These are phyloP conservation scores for Xylaria castorea DNA, from an alignment of 495 filamentous ascomycete genomes.

Conservation along the genomic window DNA sequence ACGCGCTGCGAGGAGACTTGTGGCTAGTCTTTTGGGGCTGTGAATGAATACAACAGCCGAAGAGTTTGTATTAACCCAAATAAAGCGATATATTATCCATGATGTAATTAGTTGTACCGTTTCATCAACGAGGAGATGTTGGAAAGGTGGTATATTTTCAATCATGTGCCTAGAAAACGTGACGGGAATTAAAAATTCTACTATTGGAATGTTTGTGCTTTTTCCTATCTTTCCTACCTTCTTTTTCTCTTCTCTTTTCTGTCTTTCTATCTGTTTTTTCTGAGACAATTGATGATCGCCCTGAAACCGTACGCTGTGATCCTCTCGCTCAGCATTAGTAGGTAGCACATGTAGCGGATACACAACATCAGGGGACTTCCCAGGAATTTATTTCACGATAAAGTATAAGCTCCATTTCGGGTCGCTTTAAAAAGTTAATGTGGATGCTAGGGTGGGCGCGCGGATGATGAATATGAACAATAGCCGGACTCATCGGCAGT, in stretches of 20 bases:
- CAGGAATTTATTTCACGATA: neutral
- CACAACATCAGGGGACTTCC: neutral
- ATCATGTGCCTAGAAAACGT: neutral
- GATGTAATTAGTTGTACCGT: neutral
- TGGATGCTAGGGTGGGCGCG: conserved; percentile 8
- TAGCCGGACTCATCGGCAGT: conserved; percentile 14
- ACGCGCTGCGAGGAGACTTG: neutral
- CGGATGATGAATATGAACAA: neutral
- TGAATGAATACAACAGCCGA: neutral
- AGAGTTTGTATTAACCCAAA: neutral
- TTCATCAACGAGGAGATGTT: neutral
- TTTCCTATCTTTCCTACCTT: neutral
- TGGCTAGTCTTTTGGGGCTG: neutral
- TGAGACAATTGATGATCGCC: neutral
- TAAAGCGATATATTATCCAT: neutral
- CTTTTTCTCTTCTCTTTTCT: neutral
- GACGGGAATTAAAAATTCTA: neutral
- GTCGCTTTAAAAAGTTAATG: neutral
- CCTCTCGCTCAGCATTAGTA: neutral
- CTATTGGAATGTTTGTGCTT: neutral
- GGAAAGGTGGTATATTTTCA: neutral
- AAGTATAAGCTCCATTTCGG: neutral
- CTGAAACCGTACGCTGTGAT: neutral
- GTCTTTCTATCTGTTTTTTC: neutral
- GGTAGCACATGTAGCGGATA: neutral